These are phyloP conservation scores for Aspergillus sp. DNA, from an alignment of 2,329 filamentous ascomycete genomes.

Conservation along the genomic window DNA sequence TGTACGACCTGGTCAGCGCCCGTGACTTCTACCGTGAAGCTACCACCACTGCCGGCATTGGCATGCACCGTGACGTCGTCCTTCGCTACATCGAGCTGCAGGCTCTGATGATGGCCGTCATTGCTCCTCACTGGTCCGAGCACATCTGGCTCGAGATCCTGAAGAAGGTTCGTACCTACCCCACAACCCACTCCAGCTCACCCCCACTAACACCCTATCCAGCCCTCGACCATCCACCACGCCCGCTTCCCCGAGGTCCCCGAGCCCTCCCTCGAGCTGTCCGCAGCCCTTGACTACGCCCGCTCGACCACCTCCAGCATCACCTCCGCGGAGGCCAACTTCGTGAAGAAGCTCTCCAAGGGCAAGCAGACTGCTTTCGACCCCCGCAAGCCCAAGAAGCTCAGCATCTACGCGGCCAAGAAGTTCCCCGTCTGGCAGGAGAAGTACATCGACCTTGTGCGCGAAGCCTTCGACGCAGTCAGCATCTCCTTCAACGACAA, in stretches of 20 bases:
- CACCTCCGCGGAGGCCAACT: slow-evolving; percentile 74
- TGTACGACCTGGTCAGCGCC: slow-evolving; percentile 88
- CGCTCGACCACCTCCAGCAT: slow-evolving; percentile 73
- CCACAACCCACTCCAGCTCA: background rate
- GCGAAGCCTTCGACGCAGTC: slow-evolving; percentile 66
- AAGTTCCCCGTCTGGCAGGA: slow-evolving; percentile 89
- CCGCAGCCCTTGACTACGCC: slow-evolving; percentile 81
- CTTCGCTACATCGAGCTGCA: slow-evolving; percentile 83
- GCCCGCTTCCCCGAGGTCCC: slow-evolving; percentile 73
- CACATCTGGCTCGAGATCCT: slow-evolving; percentile 93
- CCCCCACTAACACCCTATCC: slow-evolving; percentile 8
- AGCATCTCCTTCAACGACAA: slow-evolving; percentile 74
- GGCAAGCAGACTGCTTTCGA: slow-evolving; percentile 85
- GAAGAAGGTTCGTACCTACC: slow-evolving; percentile 54
- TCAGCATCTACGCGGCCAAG: slow-evolving; percentile 79
- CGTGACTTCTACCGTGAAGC: slow-evolving; percentile 89
- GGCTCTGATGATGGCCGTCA: slow-evolving; percentile 75
- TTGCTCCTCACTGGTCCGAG: slow-evolving; percentile 92
- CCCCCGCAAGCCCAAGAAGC: slow-evolving; percentile 86
- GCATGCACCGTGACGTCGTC: slow-evolving; percentile 82
- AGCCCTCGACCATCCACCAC: slow-evolving; percentile 73
- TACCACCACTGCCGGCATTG: slow-evolving; percentile 71
- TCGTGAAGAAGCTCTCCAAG: slow-evolving; percentile 85
- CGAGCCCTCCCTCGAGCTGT: slow-evolving; percentile 65
- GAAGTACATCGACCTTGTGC: slow-evolving; percentile 80